Base-by-base conservation (phyloP, 345 rosid genomes). In the Populus simonii region DNA sequence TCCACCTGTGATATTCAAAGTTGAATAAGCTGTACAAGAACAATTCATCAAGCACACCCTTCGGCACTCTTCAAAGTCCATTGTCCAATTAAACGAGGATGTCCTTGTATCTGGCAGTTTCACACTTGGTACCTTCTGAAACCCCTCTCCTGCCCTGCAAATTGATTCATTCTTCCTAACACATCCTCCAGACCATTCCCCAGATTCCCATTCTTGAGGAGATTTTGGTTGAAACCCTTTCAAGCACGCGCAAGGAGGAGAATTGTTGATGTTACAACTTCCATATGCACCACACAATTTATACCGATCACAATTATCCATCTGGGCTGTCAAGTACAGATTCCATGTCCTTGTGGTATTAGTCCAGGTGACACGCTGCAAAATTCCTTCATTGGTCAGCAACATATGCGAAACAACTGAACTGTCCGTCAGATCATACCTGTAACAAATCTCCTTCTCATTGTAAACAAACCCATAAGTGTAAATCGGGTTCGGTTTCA, bases 291-390 rank as follows among this genome's bases (percentile, higher is more conserved):
- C 78, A 65, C 84, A 82, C 0, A 62, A 0, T 23, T 63, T 36
- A 39, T 80, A 85, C 17, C 71, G 65, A 8, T 80, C 85, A 11
- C 88, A 82, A 16, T 65, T 53, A 62, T 85, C 84, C 74, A 59
- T 31, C 49, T 69, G 78, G 36, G 75, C 72, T 22, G 71, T 31
- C 23, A 57, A 62, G 38, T 66, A 57, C 15, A 57, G 49, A 23
- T 22, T 76, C 80, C 78, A 72, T 1, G 15, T 39, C 8, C 68
- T 29, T 31, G 73, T 23, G 49, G 31, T 62, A 2, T 20, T 61
- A 4, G 75, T 33, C 69, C 83, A 68, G 10, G 74, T 41, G 7
- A 72, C 12, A 1, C 80, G 68, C 65, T 70, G 55, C 47, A 83
- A 25, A 13, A 41, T 23, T 5, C 83, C 76, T 0, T 78, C 68